Evolutionary conservation across 108 stramenopile species (phyloP), one percentile per base, ranked within the genome.

Genomic region (Nitzschia putrida): DNA sequence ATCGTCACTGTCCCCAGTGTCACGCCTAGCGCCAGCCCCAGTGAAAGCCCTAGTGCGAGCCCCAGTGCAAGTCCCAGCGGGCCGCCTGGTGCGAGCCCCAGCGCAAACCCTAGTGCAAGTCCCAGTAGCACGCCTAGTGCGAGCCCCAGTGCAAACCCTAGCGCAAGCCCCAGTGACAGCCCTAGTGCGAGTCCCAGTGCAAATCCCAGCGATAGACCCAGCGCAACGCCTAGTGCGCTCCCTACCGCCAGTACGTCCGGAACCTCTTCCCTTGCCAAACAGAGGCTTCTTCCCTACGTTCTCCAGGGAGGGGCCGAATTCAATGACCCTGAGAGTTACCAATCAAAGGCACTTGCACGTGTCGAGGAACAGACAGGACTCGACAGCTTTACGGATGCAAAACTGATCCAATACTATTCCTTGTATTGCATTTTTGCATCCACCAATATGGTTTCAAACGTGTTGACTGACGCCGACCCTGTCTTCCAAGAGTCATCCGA

Each of bases 271-370:
- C n/a, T n/a, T n/a, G 59, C 69, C 12, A 51, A 64, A 44, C n/a
- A 57, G 22, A 59, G 39, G 42, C 50, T 79, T 4, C 6, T 37
- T 22, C 52, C 57, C 0, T 71, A 49, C 53, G 72, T 61, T 12
- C 22, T 79, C 1, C 41, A 63, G 0, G 58, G 61, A 40, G 78
- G 67, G 13, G 68, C 59, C 8, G 76, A 77, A 53, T 79, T 67
- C 18, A 61, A 67, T 11, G 71, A 79, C 26, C 66, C 78, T 18
- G 58, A 59, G 20, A 59, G 56, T 26, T 79, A 79, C 50, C 78
- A 79, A 29, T 73, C 66, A 24, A 37, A 68, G 39, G 78, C 78
- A 10, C 53, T 79, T 13, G 50, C 37, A 22, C 43, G 66, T 20
- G 54, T 52, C 3, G 68, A 69, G 56, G 53, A 38, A 43, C 74